Evolutionary conservation across 441 rosid genomes (phyloP), one percentile per base, ranked within the genome.

Genomic region (Corymbia calophylla): DNA sequence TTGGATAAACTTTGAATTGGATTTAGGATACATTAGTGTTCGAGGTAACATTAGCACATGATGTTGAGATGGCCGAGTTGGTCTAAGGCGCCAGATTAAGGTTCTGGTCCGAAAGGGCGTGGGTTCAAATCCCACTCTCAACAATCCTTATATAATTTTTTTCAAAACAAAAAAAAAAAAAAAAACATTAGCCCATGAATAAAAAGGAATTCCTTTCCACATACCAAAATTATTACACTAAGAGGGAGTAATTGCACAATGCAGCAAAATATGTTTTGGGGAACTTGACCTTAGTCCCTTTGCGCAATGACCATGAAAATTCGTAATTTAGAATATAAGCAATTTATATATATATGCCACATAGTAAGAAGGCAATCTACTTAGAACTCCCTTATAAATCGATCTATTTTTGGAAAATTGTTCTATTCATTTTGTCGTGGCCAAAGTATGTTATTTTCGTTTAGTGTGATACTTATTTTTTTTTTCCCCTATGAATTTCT

Each of bases 71-170:
- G 86, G 86, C 86, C 88, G 86, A 68, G 91, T 68, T 87, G 88
- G 87, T 77, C 89, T 80, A 87, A 90, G 91, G 89, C 89, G 87
- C 89, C 91, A 87, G 89, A 87, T 90, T 87, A 80, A 87, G 89
- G 89, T 90, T 90, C 87, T 87, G 89, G 89, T 87, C 89, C 88
- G 90, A 86, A 89, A 89, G 90, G 90, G 90, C 90, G 90, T 89
- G 90, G 90, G 90, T 86, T 89, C 90, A 86, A 89, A 89, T 87
- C 91, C 91, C 89, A 90, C 89, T 80, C 87, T 87, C 89, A 80
- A 89, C 91, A 89, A 17, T 2, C 2, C 3, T 12, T 13, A 12
- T 1, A 58, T 58, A 1, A 0, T 51, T n/a, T 3, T 58, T 58
- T 58, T 58, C 44, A 39, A 39, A 39, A 5, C 44, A 6, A 39